Base-by-base conservation (phyloP, 345 rosid genomes). In the Ceriops decandra region DNA sequence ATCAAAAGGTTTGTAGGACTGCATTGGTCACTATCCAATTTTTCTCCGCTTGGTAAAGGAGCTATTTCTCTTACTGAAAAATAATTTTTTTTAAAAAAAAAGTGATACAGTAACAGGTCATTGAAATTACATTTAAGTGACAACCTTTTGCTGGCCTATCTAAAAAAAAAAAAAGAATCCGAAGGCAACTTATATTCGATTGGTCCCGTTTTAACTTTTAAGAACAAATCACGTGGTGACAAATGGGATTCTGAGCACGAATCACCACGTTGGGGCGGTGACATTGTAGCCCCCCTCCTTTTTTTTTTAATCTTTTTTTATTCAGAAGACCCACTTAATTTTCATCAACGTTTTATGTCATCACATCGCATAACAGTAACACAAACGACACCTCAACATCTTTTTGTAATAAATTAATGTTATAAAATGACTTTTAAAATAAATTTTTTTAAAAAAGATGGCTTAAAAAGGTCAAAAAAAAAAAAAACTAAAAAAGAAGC, bases 221-320 rank as follows among this genome's bases (percentile, higher is more conserved):
- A 60, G 46, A 28, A 24, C 76, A 26, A 66, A 83, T 85, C 71
- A 52, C 28, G 76, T 47, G 76, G 82, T 63, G 79, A 69, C 72
- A 68, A 74, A 67, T 76, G 68, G 52, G 74, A 66, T 68, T 65
- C 80, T 77, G 85, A 75, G 82, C 81, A 79, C 67, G 33, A 82
- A 80, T 77, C 72, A 38, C 69, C 80, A 77, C 72, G 80, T 2
- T n/a, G 20, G 71, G 66, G 53, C 63, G 81, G 77, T 78, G 85
- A 64, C 77, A 64, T 74, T 80, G 61, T 61, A 67, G 73, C 57
- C 59, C 19, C 32, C 42, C 36, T 31, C 24, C 32, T 60, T 42
- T 11, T 24, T 24, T 31, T 5, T 31, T 31, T 31, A 24, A 24
- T 31, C 5, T 5, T 31, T 31, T 31, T 31, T 31, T 31, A 0